Evolutionary conservation across 1,284 basidiomycete species (phyloP).

Genomic region (Cryptococcus sp.): DNA sequence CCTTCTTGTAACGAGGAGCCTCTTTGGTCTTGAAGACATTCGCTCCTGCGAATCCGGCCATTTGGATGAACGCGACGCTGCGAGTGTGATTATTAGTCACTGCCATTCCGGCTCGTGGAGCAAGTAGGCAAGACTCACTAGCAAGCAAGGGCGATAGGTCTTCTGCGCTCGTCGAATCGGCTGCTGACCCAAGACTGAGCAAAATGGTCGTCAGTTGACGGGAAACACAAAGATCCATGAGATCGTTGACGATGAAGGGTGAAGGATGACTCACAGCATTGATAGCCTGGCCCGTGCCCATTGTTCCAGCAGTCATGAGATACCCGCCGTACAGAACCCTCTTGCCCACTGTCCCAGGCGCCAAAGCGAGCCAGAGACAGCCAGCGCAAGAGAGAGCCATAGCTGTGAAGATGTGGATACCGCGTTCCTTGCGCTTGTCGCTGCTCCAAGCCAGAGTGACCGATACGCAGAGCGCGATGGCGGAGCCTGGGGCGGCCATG

Average conservation of each 20-base stretch:
- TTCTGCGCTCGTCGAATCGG: constrained; percentile 21
- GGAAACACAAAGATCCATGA: background rate
- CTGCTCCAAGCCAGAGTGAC: constrained; percentile 18
- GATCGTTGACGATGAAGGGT: background rate
- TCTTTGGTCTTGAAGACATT: constrained; percentile 22
- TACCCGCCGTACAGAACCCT: constrained; percentile 25
- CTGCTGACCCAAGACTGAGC: constrained; percentile 25
- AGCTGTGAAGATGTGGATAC: constrained; percentile 22
- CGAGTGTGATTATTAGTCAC: background rate
- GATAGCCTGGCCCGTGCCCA: constrained; percentile 28
- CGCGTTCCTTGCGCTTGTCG: constrained; percentile 17
- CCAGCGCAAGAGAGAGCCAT: constrained; percentile 49
- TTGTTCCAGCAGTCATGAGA: constrained; percentile 25
- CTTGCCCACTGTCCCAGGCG: constrained; percentile 65
- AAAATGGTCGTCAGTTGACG: background rate
- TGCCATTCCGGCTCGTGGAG: too few relatives aligned
- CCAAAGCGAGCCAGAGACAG: constrained; percentile 92
- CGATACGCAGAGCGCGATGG: constrained; percentile 25
- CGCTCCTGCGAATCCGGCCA: constrained; percentile 25
- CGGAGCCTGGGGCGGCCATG: constrained; percentile 26
- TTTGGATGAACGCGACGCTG: constrained; percentile 25
- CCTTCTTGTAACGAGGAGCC: constrained; percentile 22
- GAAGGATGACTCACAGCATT: constrained; percentile 20
- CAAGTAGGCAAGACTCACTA: constrained; percentile 8
- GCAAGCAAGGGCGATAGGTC: constrained; percentile 22